Evolutionary conservation across 768 basidiomycete genomes (phyloP), one percentile per base, ranked within the genome.

Genomic region (Termitomyces titanicus): DNA sequence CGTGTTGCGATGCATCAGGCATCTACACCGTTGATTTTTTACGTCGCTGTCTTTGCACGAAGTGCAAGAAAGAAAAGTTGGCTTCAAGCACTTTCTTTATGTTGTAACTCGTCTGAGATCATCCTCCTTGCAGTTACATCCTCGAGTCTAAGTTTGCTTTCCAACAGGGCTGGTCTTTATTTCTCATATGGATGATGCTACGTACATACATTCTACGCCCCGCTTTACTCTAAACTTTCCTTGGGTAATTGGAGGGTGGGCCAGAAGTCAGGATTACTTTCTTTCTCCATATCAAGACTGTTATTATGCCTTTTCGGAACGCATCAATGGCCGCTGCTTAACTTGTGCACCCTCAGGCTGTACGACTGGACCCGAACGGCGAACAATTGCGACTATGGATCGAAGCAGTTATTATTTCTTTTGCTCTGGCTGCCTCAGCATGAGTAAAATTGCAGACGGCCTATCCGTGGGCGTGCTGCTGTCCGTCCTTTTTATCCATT

Each of bases 151-250:
- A 59, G 12, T 70, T 70, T 56, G 44, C 45, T 75, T 65, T 53
- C 71, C 72, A 66, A 72, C 15, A 29, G 33, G 9, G 51, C 53
- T 73, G 10, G 61, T 68, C 6, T 57, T 73, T 18, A 54, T 72
- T 20, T 68, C 65, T 4, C 60, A 68, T 53, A 74, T 72, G 1
- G 62, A 71, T 31, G 52, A 73, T 74, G 47, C n/a, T n/a, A n/a
- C 34, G 58, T 47, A 34, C 33, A 39, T 33, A 9, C 35, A 38
- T 38, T 27, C 25, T 33, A 6, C 25, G 9, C 37, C 3, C 22
- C 54, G 13, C 40, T 22, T 29, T 51, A 56, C 3, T 56, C n/a
- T 24, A 5, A 46, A 13, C 4, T 34, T 15, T 15, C 25, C 15
- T 35, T 24, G 20, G 24, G n/a, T 55, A 74, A 72, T 66, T 29